Evolutionary conservation across 352 stramenopile genomes (phyloP).

Genomic region (Phytophthora hibernalis): DNA sequence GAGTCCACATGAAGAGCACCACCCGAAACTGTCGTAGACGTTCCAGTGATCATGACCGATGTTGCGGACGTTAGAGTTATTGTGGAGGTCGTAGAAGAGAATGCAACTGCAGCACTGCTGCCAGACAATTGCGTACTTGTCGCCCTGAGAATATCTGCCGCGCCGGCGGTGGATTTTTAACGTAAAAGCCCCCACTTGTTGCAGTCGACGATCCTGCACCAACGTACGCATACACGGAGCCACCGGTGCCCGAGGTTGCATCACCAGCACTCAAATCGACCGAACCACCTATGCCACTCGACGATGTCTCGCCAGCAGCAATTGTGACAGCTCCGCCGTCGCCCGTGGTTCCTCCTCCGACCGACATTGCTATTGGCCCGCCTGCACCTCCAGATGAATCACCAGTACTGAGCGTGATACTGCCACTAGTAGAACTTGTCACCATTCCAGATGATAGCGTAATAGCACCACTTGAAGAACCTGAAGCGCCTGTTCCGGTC

Average conservation of each 20-base stretch:
- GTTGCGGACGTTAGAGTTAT: slow-evolving; percentile 48
- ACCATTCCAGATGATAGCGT: slow-evolving; percentile 43
- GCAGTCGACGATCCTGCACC: slow-evolving; percentile 27
- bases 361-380: slow-evolving; percentile 46
- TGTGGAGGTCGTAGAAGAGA: slow-evolving; percentile 53
- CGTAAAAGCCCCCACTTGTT: slow-evolving; percentile 44
- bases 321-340: slow-evolving; percentile 50
- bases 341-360: slow-evolving; percentile 42
- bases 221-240: slow-evolving; percentile 49
- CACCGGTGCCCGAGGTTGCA: slow-evolving; percentile 45
- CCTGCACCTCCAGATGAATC: slow-evolving; percentile 38
- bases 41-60: slow-evolving; percentile 50
- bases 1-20: slow-evolving; percentile 57
- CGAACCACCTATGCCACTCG: slow-evolving; percentile 42
- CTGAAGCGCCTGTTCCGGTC: slow-evolving; percentile 32
- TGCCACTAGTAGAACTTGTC: slow-evolving; percentile 44
- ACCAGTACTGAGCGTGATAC: slow-evolving; percentile 41
- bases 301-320: slow-evolving; percentile 46
- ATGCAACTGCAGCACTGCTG: slow-evolving; percentile 43
- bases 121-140: slow-evolving; percentile 41
- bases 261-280: slow-evolving; percentile 52
- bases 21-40: slow-evolving; percentile 51
- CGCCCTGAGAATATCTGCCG: slow-evolving; percentile 46
- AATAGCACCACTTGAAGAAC: slow-evolving; percentile 46
- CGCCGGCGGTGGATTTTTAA: slow-evolving; percentile 45